Base-by-base conservation (phyloP, 140 eudicot genomes). In the Erigeron philadelphicus region DNA sequence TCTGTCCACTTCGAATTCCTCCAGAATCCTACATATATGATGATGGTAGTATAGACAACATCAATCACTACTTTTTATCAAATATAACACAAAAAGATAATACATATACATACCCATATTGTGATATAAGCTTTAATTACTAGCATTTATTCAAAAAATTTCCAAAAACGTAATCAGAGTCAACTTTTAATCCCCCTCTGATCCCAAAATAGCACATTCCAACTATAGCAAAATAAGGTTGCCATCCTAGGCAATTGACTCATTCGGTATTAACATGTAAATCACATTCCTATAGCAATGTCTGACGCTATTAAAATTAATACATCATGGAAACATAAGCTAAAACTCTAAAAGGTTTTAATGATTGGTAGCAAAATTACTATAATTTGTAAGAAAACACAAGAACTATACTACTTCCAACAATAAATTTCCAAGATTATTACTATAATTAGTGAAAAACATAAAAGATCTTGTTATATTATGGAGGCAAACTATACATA, bases 1-100 rank as follows among this genome's bases (percentile, higher is more conserved):
- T 61, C 85, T 92, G 75, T 86, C 91, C 84, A 91, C 74, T 81
- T 91, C 97, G 13, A 91, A 78, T 76, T 84, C 88, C 82, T 79
- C 82, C 15, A 91, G 90, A 72, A 43, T 68, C 86, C 96, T 91
- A 82, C 23, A 79, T 38, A 18, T 43, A 66, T 53, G 38, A 21
- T 13, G 65, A n/a, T 12, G 13, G 41, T 45, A 23, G 42, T 17
- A 60, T 46, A 13, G 11, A 54, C 6, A 15, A 25, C 42, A 15
- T 62, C 18, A 49, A 49, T 52, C 11, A 61, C 46, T 16, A 59
- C 2, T 9, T 4, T 12, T 44, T 50, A 5, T 10, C 11, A 50
- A 50, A 6, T 49, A 0, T 48, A 10, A 40, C 47, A 45, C 57
- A 45, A 45, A 12, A 66, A 66, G 8, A 45, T 6, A 4, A 58